A percentile compares a stretch with the other conserved stretches of the same genome.
phyloP scores from a whole-genome alignment of 805 yeast species.

The Barnettozyma botsteinii region DNA sequence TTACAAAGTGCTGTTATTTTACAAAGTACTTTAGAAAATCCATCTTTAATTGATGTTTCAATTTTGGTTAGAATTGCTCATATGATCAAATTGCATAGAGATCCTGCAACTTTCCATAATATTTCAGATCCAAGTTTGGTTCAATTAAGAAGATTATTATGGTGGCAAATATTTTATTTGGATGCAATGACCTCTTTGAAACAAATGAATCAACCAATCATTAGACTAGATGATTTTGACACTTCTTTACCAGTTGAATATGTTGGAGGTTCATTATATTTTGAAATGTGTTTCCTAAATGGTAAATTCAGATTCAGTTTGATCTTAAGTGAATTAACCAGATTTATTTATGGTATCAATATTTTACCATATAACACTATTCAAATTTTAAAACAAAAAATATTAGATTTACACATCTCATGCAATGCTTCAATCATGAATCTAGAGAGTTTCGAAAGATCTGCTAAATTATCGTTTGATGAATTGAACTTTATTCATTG shows the following conservation, averaged over 20 bases:
- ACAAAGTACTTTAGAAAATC: conserved; percentile 51
- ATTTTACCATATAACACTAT: conserved; percentile 37
- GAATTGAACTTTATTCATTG: conserved; percentile 38
- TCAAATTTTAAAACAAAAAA: conserved; percentile 40
- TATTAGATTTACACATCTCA: conserved; percentile 42
- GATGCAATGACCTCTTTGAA: conserved; percentile 54
- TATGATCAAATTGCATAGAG: conserved; percentile 50
- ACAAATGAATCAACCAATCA: conserved; percentile 48
- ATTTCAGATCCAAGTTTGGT: conserved; percentile 43
- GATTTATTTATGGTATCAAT: conserved; percentile 43
- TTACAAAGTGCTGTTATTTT: conserved; percentile 43
- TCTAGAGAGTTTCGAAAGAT: conserved; percentile 32
- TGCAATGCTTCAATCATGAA: conserved; percentile 44
- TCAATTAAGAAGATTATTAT: conserved; percentile 49
- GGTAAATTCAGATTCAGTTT: conserved; percentile 48
- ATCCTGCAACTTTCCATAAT: conserved; percentile 49
- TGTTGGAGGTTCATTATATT: conserved; percentile 34
- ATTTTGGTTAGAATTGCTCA: conserved; percentile 52
- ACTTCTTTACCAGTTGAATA: conserved; percentile 49
- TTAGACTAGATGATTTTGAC: conserved; percentile 47
- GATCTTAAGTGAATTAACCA: conserved; percentile 48
- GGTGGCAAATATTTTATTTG: conserved; percentile 63
- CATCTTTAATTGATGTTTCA: conserved; percentile 50
- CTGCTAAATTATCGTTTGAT: conserved; percentile 33
- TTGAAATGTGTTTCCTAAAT: conserved; percentile 44